phyloP scores from a whole-genome alignment of 1,284 basidiomycete species.

The Malassezia vespertilionis region DNA sequence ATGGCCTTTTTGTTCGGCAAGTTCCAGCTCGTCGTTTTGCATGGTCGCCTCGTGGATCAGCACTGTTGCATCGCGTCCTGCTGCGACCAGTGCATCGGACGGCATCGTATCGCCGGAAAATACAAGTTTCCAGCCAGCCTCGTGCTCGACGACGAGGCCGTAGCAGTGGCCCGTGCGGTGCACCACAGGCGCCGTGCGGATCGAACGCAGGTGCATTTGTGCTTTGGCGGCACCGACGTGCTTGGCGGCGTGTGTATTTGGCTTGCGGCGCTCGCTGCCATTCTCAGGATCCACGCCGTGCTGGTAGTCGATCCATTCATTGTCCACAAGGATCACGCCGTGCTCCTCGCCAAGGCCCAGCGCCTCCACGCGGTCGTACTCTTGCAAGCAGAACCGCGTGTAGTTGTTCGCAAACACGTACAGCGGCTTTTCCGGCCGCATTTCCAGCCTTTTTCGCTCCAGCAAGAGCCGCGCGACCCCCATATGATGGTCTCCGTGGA shows the following conservation, averaged over 20 bases:
- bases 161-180: slow-evolving; percentile 21
- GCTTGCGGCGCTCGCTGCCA: not conserved
- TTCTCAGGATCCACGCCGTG: slow-evolving; percentile 22
- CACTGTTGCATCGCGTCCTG: slow-evolving; percentile 62
- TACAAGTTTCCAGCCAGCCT: slow-evolving; percentile 29
- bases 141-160: slow-evolving; percentile 50
- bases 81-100: slow-evolving; percentile 58
- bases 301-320: slow-evolving; percentile 24
- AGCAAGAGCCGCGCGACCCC: slow-evolving; percentile 66
- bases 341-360: slow-evolving; percentile 56
- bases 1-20: slow-evolving; percentile 70
- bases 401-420: slow-evolving; percentile 59
- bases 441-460: slow-evolving; percentile 58
- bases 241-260: not conserved
- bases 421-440: slow-evolving; percentile 51
- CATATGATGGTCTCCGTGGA: slow-evolving; percentile 85
- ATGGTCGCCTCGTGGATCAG: slow-evolving; percentile 91
- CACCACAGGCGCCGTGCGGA: slow-evolving; percentile 22
- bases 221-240: not conserved
- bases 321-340: slow-evolving; percentile 48
- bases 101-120: slow-evolving; percentile 82
- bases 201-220: not conserved
- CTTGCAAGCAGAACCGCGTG: slow-evolving; percentile 58
- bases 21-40: slow-evolving; percentile 56
- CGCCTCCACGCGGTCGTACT: slow-evolving; percentile 59